These are phyloP conservation scores for Perkinsus olseni DNA, from an alignment of 169 alveolate species.

Conservation along the genomic window DNA sequence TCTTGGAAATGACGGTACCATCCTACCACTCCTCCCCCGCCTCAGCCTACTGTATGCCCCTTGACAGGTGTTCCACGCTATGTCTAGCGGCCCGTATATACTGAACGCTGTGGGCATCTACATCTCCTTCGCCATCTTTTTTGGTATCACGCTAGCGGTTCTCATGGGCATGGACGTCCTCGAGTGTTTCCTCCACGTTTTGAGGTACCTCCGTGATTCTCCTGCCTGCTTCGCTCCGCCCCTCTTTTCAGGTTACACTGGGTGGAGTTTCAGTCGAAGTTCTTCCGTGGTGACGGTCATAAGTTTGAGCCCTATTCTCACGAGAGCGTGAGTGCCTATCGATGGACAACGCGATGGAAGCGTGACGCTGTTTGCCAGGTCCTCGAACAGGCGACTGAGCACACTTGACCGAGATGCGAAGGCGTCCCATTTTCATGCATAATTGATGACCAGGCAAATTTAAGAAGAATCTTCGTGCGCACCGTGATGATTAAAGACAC, in stretches of 20 bases:
- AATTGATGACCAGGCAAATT: not conserved
- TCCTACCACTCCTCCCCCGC: not conserved
- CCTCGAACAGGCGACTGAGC: not conserved
- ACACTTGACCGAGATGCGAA: not conserved
- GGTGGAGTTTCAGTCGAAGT: slow-evolving; percentile 98
- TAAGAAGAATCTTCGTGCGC: too few species aligned
- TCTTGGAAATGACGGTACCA: not conserved
- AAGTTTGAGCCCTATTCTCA: slow-evolving; percentile 71
- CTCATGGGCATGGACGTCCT: slow-evolving; percentile 96
- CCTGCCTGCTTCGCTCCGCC: not conserved
- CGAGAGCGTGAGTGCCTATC: not conserved
- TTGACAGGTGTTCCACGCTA: not conserved
- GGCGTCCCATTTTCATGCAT: not conserved
- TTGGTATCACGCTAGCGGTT: slow-evolving; percentile 86
- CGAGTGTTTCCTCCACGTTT: slow-evolving; percentile 98
- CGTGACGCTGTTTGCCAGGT: not conserved
- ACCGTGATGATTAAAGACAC: too few species aligned
- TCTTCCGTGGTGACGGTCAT: slow-evolving; percentile 96
- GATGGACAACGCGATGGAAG: not conserved
- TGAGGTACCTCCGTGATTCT: slow-evolving; percentile 20
- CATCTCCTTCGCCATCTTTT: slow-evolving; percentile 65
- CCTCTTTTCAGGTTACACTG: not conserved
- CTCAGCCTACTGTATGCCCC: not conserved
- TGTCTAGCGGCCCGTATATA: slow-evolving; percentile 4
- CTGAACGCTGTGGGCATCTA: slow-evolving; percentile 40